phyloP scores from a whole-genome alignment of 179 eudicot genomes.

The Carnegiea gigantea region DNA sequence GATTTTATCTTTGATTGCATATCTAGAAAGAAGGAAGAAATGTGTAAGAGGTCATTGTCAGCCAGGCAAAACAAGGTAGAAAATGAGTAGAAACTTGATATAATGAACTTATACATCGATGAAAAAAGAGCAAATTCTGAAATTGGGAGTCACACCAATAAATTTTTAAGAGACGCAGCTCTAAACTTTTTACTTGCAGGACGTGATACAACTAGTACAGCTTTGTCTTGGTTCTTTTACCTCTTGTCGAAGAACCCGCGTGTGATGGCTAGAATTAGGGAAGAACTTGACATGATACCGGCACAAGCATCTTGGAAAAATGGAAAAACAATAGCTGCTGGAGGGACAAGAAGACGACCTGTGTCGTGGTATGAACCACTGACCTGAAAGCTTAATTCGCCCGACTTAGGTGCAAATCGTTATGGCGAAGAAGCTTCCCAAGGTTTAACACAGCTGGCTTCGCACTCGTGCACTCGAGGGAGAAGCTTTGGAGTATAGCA shows the following conservation, averaged over 20 bases:
- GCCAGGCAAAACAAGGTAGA: background rate
- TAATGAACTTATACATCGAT: background rate
- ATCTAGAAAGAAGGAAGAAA: too few relatives aligned
- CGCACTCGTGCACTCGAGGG: too few relatives aligned
- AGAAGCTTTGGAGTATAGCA: too few relatives aligned
- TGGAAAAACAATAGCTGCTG: too few relatives aligned
- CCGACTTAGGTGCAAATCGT: too few relatives aligned
- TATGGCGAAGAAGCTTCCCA: too few relatives aligned
- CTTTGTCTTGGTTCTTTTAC: slow-evolving; percentile 30
- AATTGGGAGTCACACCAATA: background rate
- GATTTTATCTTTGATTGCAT: background rate
- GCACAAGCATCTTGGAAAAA: too few relatives aligned
- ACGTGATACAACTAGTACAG: slow-evolving; percentile 12
- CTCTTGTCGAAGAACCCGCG: background rate
- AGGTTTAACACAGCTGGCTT: too few relatives aligned
- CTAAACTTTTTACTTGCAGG: slow-evolving; percentile 13
- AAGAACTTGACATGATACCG: slow-evolving; percentile 2
- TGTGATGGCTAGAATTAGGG: background rate
- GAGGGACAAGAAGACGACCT: too few relatives aligned
- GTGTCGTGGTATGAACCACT: too few relatives aligned
- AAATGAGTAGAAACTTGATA: background rate
- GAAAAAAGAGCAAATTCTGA: too few relatives aligned
- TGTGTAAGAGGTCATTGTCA: background rate
- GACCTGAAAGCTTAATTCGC: too few relatives aligned
- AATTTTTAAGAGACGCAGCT: slow-evolving; percentile 18